phyloP scores from a whole-genome alignment of 805 yeast species.

The Kluyveromyces aestuarii region DNA sequence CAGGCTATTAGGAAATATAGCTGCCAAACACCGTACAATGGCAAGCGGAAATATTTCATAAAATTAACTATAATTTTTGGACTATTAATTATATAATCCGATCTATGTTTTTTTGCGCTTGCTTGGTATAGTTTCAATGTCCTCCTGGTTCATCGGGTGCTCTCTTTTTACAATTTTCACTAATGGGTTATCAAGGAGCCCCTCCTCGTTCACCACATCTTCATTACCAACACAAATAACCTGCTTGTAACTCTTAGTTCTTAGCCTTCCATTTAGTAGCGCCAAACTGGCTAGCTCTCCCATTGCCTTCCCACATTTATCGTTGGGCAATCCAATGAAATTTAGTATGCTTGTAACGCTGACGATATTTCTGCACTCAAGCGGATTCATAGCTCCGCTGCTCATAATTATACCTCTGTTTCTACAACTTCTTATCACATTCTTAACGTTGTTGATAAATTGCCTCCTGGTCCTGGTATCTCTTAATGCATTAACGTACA shows the following conservation, averaged over 20 bases:
- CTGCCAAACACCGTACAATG: too few species aligned
- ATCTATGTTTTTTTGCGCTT: neutral
- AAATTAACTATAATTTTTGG: neutral
- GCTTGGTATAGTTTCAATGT: neutral
- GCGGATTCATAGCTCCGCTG: slow-evolving; percentile 56
- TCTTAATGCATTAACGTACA: slow-evolving; percentile 47
- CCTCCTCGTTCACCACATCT: slow-evolving; percentile 20
- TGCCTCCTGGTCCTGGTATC: slow-evolving; percentile 42
- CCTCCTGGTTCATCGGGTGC: neutral
- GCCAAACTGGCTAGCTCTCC: slow-evolving; percentile 54
- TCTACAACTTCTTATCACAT: slow-evolving; percentile 73
- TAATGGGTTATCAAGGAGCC: slow-evolving; percentile 8
- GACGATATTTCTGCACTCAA: slow-evolving; percentile 53
- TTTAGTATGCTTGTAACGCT: slow-evolving; percentile 61
- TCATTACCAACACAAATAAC: slow-evolving; percentile 45
- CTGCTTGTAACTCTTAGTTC: slow-evolving; percentile 72
- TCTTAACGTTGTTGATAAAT: slow-evolving; percentile 62
- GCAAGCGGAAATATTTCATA: too few species aligned
- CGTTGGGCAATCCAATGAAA: slow-evolving; percentile 61
- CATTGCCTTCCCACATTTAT: slow-evolving; percentile 50
- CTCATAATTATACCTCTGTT: slow-evolving; percentile 70
- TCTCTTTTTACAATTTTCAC: slow-evolving; percentile 19
- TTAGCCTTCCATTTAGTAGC: slow-evolving; percentile 62
- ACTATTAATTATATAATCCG: too few species aligned
- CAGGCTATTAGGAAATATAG: too few species aligned